Evolutionary conservation across 2,329 filamentous ascomycete species (phyloP), one percentile per base, ranked within the genome.

Genomic region (Penicillium sp.): DNA sequence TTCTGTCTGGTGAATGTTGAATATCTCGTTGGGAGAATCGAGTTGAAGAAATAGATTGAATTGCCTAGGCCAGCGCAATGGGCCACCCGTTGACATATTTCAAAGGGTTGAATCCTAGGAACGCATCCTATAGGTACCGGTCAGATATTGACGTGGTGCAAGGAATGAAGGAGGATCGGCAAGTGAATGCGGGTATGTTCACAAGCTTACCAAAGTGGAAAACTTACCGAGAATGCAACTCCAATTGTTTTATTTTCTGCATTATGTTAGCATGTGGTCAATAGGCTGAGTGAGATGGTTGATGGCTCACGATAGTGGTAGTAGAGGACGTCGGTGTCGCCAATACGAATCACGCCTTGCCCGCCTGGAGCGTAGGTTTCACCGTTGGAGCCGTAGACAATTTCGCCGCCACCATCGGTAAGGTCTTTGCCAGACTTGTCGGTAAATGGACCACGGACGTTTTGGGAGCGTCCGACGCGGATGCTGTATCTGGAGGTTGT

Each of bases 321-420:
- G 49, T 69, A 71, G 4, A 71, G 62, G 21, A 68, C 55, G 44
- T 71, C 69, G 3, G 52, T 59, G 6, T 58, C 54, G 8, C 56
- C 60, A 53, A 85, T 83, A 1, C 73, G 71, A 56, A 81, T 79
- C 1, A 87, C 76, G 16, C 81, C 82, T 63, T 88, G 84, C 1
- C 85, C 85, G 42, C 85, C 86, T 8, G 85, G 85, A 15, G 81
- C 85, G 61, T 87, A 88, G 0, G 86, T 77, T 24, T 74, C 79
- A 10, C 71, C 80, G 55, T 88, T 85, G 3, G 77, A 81, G 50
- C 78, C 78, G 1, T 88, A 77, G 1, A 89, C 78, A 1, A 81
- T 72, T 0, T 80, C 83, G 0, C 86, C 86, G 8, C 85, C 85
- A 42, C 80, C 80, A 2, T 76, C 62, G 1, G 74, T 76, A 54